phyloP scores from a whole-genome alignment of 164 flowering plant species.

The Annona squamosa region DNA sequence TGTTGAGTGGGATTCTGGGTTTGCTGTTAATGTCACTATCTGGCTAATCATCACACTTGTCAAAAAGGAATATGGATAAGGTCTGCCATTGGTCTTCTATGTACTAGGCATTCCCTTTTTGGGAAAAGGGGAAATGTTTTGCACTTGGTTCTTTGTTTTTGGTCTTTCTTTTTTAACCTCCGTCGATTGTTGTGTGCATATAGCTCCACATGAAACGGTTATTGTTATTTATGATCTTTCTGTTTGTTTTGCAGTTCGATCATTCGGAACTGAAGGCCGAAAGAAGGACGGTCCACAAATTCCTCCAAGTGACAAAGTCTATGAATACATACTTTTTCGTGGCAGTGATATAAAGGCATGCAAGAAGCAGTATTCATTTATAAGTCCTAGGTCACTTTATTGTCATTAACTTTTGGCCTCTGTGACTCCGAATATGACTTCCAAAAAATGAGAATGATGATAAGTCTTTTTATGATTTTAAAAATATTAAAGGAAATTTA shows the following conservation, averaged over 20 bases:
- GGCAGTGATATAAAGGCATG: constrained; percentile 83
- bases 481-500: background rate
- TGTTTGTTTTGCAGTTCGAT: constrained; percentile 46
- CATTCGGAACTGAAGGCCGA: constrained; percentile 89
- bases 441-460: too few relatives aligned
- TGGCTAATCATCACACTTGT: too few relatives aligned
- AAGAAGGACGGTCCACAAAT: constrained; percentile 86
- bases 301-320: constrained; percentile 72
- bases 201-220: background rate
- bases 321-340: constrained; percentile 79
- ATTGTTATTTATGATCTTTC: constrained; percentile 6
- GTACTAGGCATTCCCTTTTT: too few relatives aligned
- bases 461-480: too few relatives aligned
- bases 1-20: too few relatives aligned
- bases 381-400: background rate
- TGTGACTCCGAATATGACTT: too few relatives aligned
- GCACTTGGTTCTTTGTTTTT: background rate
- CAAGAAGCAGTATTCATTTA: background rate
- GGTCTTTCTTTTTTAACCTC: background rate
- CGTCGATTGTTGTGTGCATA: background rate
- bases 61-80: too few relatives aligned
- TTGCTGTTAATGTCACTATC: too few relatives aligned
- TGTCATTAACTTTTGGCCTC: background rate
- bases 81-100: too few relatives aligned
- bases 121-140: background rate